These are phyloP conservation scores for Diplodia intermedia DNA, from an alignment of 2,329 filamentous ascomycete genomes.

Conservation along the genomic window DNA sequence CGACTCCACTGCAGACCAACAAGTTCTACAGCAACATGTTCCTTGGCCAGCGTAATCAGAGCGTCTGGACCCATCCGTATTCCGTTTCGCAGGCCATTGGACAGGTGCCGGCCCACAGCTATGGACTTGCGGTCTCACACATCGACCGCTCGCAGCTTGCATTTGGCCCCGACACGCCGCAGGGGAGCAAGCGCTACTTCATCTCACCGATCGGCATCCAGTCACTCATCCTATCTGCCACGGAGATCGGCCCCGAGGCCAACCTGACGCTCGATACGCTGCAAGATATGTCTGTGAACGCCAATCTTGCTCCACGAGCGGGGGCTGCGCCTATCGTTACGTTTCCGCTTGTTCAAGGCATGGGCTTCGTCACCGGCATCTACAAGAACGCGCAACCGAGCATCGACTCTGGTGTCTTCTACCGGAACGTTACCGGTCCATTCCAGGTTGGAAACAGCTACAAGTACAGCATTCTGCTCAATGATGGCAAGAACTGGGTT, in stretches of 20 bases:
- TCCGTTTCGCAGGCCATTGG: constrained; percentile 54
- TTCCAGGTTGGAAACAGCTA: constrained; percentile 60
- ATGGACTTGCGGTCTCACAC: constrained; percentile 80
- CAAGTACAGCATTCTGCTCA: constrained; percentile 77
- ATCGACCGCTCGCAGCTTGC: constrained; percentile 72
- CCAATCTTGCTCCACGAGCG: constrained; percentile 67
- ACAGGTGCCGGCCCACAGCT: constrained; percentile 65
- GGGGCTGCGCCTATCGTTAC: constrained; percentile 64
- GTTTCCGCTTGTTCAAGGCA: constrained; percentile 86
- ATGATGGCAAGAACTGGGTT: constrained; percentile 76
- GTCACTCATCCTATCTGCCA: constrained; percentile 79
- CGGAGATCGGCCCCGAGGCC: constrained; percentile 71
- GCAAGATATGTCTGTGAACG: constrained; percentile 65
- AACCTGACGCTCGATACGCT: constrained; percentile 36
- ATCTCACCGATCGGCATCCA: constrained; percentile 85
- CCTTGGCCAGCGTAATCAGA: constrained; percentile 71
- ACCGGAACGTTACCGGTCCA: constrained; percentile 63
- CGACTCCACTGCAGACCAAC: constrained; percentile 65
- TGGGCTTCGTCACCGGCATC: constrained; percentile 81
- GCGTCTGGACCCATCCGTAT: constrained; percentile 75
- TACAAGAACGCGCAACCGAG: constrained; percentile 75
- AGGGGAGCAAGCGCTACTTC: constrained; percentile 67
- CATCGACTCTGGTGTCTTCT: constrained; percentile 78
- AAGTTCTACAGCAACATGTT: constrained; percentile 79
- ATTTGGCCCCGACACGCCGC: constrained; percentile 60